Evolutionary conservation across 148 eudicot genomes (phyloP).

Genomic region (Rhododendron henanense): DNA sequence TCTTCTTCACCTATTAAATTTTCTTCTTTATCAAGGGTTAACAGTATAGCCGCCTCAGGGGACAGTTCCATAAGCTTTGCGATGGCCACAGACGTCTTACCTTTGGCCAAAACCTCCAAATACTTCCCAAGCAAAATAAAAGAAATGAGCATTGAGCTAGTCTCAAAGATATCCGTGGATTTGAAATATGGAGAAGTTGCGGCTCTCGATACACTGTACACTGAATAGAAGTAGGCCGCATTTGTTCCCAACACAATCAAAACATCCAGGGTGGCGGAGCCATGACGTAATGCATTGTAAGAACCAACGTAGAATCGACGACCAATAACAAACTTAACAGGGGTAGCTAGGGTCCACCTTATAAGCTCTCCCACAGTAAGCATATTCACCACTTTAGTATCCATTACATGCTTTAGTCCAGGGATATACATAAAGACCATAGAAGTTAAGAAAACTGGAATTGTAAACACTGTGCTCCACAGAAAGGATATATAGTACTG

Average conservation of each 20-base stretch:
- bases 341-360: constrained; percentile 87
- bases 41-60: constrained; percentile 69
- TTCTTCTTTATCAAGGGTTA: constrained; percentile 52
- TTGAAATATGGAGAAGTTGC: constrained; percentile 57
- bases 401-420: constrained; percentile 51
- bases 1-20: constrained; percentile 53
- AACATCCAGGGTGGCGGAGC: constrained; percentile 97
- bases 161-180: constrained; percentile 87
- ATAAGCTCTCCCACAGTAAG: constrained; percentile 60
- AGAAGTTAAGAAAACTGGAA: constrained; percentile 78
- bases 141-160: constrained; percentile 89
- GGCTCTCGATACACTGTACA: constrained; percentile 67
- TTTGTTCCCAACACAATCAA: constrained; percentile 92
- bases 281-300: constrained; percentile 69
- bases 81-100: constrained; percentile 93
- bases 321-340: constrained; percentile 87
- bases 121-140: constrained; percentile 93
- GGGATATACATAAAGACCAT: constrained; percentile 95
- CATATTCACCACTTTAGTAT: constrained; percentile 65
- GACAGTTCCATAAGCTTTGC: constrained; percentile 95
- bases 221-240: constrained; percentile 91
- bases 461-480: constrained; percentile 85
- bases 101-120: constrained; percentile 86
- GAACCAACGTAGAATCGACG: constrained; percentile 73
- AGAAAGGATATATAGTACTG: constrained; percentile 51